Base-by-base conservation (phyloP, 2,329 filamentous ascomycete species). In the Pseudogymnoascus sp. region DNA sequence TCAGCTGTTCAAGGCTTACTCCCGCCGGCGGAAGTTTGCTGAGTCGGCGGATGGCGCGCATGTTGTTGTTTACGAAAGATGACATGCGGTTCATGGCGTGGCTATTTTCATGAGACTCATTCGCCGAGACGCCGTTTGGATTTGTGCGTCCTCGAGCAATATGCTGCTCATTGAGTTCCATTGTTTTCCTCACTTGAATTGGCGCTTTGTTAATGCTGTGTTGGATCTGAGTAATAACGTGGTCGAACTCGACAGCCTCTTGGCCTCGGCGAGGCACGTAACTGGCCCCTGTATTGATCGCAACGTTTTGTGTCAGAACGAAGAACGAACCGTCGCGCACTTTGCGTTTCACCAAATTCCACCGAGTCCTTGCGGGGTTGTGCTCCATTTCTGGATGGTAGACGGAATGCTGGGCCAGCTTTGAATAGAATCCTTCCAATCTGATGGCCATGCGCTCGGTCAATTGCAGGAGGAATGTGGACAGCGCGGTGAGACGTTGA, bases 361-460 rank as follows among this genome's bases (percentile, higher is more conserved):
- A 84, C 4, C 81, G 72, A 0, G 80, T 78, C 4, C 81, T 73
- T 0, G 81, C 81, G 0, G 81, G 81, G 66, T 82, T 83, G 21
- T 73, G 75, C 69, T 84, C 82, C 4, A 83, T 74, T 63, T 79
- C 78, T 0, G 81, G 81, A 9, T 77, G 76, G 65, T 83, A 82
- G 6, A 83, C 74, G 0, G 79, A 80, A 65, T 78, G 74, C 12
- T 77, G 76, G 0, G 81, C 75, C 3, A 84, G 73, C 63, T 81
- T 80, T 6, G 76, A 73, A 65, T 83, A 84, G 69, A 82, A 84
- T 4, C 79, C 74, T 37, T 80, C 79, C 0, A 84, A 71, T 0
- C 81, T 73, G 58, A 78, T 78, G 0, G 81, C 79, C 75, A 84
- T 82, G 11, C 80, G 78, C 68, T 84, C 81, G 1, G 83, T 75